phyloP scores from a whole-genome alignment of 768 basidiomycete species.

The Suillus cothurnatus region DNA sequence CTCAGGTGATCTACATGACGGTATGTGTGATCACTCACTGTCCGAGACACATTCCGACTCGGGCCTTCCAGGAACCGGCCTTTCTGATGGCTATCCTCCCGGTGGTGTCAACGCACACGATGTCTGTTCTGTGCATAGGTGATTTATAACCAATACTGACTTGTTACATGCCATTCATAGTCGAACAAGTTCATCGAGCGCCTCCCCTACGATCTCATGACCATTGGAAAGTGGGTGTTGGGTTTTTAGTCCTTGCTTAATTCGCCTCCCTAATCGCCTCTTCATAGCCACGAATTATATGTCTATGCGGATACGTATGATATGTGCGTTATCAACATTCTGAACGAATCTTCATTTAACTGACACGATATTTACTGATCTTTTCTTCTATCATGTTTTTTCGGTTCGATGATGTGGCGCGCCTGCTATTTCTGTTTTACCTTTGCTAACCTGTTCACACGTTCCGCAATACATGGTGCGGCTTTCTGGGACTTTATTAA shows the following conservation, averaged over 20 bases:
- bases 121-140: slow-evolving; percentile 36
- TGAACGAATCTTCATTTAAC: not conserved
- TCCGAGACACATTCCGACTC: not conserved
- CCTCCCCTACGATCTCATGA: slow-evolving; percentile 82
- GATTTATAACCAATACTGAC: not conserved
- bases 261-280: not conserved
- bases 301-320: slow-evolving; percentile 66
- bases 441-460: not conserved
- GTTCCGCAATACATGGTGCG: not conserved
- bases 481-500: not conserved
- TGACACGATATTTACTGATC: not conserved
- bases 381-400: not conserved
- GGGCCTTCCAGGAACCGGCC: slow-evolving; percentile 60
- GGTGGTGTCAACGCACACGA: slow-evolving; percentile 75
- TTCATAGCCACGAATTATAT: slow-evolving; percentile 77
- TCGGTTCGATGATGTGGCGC: not conserved
- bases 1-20: slow-evolving; percentile 77
- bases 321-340: slow-evolving; percentile 44
- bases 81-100: slow-evolving; percentile 72
- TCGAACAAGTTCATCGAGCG: slow-evolving; percentile 71
- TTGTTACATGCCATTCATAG: slow-evolving; percentile 34
- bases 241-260: not conserved
- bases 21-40: slow-evolving; percentile 26
- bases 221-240: slow-evolving; percentile 74
- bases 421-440: not conserved